A percentile compares a stretch with the other conserved stretches of the same genome.
phyloP scores from a whole-genome alignment of 2,329 filamentous ascomycete genomes.

The Phoma sp. region DNA sequence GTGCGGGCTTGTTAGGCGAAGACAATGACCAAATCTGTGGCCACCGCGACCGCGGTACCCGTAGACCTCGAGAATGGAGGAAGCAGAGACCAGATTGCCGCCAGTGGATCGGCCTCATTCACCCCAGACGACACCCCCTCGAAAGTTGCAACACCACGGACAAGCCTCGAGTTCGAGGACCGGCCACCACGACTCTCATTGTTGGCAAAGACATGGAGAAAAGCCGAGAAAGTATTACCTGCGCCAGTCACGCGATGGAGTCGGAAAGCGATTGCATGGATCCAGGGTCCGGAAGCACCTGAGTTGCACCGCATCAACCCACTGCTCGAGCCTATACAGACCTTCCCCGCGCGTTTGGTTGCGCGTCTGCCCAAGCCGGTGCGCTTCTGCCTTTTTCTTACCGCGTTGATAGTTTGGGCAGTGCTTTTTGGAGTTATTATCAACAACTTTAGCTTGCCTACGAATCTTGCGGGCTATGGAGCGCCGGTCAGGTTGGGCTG shows the following conservation, averaged over 20 bases:
- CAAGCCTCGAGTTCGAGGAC: constrained; percentile 5
- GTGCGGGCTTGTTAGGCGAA: neutral
- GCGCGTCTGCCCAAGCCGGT: constrained; percentile 62
- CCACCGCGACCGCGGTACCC: constrained; percentile 7
- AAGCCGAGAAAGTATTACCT: constrained; percentile 10
- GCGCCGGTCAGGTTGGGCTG: constrained; percentile 70
- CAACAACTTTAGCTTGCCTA: constrained; percentile 61
- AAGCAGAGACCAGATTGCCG: constrained; percentile 9
- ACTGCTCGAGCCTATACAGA: constrained; percentile 70
- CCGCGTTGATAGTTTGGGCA: constrained; percentile 70
- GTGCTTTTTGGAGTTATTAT: constrained; percentile 72
- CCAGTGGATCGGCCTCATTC: constrained; percentile 5
- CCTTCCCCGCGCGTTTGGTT: constrained; percentile 67
- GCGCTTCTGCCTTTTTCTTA: constrained; percentile 63
- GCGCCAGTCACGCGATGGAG: constrained; percentile 22
- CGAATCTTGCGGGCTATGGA: constrained; percentile 73
- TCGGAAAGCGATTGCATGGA: constrained; percentile 49
- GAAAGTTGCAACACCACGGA: constrained; percentile 6
- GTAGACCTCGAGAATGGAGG: constrained; percentile 9
- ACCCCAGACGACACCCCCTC: constrained; percentile 6
- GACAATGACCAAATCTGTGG: constrained; percentile 2
- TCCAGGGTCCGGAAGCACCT: constrained; percentile 54
- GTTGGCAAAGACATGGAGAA: neutral
- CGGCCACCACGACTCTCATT: neutral
- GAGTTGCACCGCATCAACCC: constrained; percentile 53